A percentile compares a stretch with the other conserved stretches of the same genome.
These are phyloP conservation scores for Chalara sp. DNA, from an alignment of 2,329 filamentous ascomycete species.

Conservation along the genomic window DNA sequence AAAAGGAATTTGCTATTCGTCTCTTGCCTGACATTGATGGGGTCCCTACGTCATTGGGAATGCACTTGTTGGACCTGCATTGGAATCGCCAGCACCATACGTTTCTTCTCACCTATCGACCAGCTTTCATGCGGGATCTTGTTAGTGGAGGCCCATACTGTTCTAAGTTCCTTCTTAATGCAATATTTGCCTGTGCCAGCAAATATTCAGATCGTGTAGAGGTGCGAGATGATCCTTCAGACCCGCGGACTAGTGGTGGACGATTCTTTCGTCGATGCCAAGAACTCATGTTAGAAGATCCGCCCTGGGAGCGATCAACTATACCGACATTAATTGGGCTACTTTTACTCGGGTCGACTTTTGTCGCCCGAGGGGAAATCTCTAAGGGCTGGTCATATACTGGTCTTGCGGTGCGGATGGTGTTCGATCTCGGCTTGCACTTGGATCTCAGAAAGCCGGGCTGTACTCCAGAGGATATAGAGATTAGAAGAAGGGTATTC, in stretches of 20 bases:
- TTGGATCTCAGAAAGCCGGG: constrained; percentile 31
- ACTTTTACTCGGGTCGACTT: constrained; percentile 22
- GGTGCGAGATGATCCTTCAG: constrained; percentile 12
- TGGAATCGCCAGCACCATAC: constrained; percentile 34
- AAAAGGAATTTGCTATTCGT: not conserved
- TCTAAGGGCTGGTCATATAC: constrained; percentile 21
- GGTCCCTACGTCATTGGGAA: constrained; percentile 24
- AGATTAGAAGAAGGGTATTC: constrained; percentile 25
- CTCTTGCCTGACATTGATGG: constrained; percentile 15
- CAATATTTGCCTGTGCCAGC: constrained; percentile 25
- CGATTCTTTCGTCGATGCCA: constrained; percentile 20
- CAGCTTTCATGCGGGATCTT: constrained; percentile 31
- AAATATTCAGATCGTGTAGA: constrained; percentile 21
- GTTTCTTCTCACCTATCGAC: constrained; percentile 32
- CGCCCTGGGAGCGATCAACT: constrained; percentile 13
- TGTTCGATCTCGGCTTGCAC: constrained; percentile 34
- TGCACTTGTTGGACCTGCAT: constrained; percentile 32
- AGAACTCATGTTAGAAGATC: constrained; percentile 16
- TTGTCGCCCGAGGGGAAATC: constrained; percentile 18
- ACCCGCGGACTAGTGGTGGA: constrained; percentile 17
- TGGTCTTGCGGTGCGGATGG: constrained; percentile 34
- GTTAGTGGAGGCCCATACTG: constrained; percentile 27
- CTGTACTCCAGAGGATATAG: constrained; percentile 22
- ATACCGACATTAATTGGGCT: constrained; percentile 24
- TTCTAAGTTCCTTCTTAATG: constrained; percentile 30